phyloP scores from a whole-genome alignment of 2,329 filamentous ascomycete species.

The Arthrobotrys musiformis region DNA sequence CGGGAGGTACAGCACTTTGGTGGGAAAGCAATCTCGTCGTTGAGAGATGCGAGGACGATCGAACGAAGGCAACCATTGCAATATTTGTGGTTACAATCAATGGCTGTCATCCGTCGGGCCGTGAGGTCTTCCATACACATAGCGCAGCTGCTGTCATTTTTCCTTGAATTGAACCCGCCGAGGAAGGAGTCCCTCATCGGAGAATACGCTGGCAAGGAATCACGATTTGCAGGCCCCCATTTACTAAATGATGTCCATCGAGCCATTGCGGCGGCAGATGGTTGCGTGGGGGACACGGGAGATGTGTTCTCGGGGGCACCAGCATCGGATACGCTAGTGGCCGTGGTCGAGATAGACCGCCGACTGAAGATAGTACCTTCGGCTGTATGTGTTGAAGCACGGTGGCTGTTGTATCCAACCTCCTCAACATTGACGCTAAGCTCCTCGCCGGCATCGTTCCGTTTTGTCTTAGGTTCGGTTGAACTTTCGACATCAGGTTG shows the following conservation, averaged over 20 bases:
- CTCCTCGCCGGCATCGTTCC: conserved; percentile 39
- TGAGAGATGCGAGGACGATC: conserved; percentile 43
- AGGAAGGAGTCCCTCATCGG: conserved; percentile 54
- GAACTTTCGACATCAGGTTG: conserved; percentile 34
- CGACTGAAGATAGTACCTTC: conserved; percentile 53
- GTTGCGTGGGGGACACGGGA: conserved; percentile 49
- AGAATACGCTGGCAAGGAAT: conserved; percentile 47
- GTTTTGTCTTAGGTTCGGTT: conserved; percentile 36
- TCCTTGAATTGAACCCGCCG: conserved; percentile 12
- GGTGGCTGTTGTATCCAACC: conserved; percentile 51
- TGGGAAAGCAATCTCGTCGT: conserved; percentile 53
- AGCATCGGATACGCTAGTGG: conserved; percentile 52
- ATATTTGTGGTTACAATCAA: conserved; percentile 46
- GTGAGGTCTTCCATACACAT: conserved; percentile 53
- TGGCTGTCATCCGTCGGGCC: conserved; percentile 35
- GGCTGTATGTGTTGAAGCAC: conserved; percentile 51
- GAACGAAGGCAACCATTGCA: conserved; percentile 48
- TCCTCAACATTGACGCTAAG: conserved; percentile 42
- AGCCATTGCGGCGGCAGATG: conserved; percentile 44
- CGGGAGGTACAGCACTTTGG: conserved; percentile 51
- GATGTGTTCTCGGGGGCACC: conserved; percentile 42
- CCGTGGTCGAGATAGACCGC: conserved; percentile 45
- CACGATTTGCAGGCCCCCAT: conserved; percentile 47
- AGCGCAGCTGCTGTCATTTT: conserved; percentile 41
- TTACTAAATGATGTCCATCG: conserved; percentile 51